Evolutionary conservation across 208 protist genomes (phyloP).

Genomic region (Crithidia fasciculata): DNA sequence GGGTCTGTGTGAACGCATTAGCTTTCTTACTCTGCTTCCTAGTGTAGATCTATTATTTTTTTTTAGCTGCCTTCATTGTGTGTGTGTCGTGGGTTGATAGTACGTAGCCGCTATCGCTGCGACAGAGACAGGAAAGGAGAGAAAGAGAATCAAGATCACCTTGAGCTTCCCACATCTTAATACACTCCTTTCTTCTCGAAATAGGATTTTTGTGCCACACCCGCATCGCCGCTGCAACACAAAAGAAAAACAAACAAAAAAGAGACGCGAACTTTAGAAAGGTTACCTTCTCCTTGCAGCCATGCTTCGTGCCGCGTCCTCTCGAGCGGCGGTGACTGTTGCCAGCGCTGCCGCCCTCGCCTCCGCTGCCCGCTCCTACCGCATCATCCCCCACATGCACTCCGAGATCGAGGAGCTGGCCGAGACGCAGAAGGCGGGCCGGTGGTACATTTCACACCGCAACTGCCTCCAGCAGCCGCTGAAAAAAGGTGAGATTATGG

Average conservation of each 20-base stretch:
- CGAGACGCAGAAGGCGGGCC: constrained; percentile 79
- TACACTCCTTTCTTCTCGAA: too few relatives aligned
- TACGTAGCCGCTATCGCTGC: too few relatives aligned
- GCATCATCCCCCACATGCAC: constrained; percentile 85
- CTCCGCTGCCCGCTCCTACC: constrained; percentile 51
- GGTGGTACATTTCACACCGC: constrained; percentile 85
- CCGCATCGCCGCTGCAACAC: too few relatives aligned
- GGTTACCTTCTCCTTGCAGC: neutral
- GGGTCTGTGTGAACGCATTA: neutral
- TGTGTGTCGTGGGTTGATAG: too few relatives aligned
- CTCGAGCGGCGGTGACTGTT: neutral
- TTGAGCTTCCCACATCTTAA: too few relatives aligned
- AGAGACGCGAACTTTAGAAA: neutral
- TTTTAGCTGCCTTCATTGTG: too few relatives aligned
- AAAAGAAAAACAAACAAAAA: neutral
- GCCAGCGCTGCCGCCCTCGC: neutral
- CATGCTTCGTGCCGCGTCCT: constrained; percentile 36
- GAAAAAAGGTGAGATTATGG: constrained; percentile 87
- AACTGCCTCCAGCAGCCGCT: constrained; percentile 87
- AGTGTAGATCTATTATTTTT: too few relatives aligned
- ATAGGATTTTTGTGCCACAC: too few relatives aligned
- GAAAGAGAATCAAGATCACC: too few relatives aligned
- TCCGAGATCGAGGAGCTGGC: constrained; percentile 89
- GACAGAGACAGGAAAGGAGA: too few relatives aligned
- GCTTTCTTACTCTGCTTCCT: too few relatives aligned